A percentile compares a stretch with the other conserved stretches of the same genome.
Evolutionary conservation across 1,139 yeast species (phyloP).

Genomic region (Geotrichum phurueaensis): DNA sequence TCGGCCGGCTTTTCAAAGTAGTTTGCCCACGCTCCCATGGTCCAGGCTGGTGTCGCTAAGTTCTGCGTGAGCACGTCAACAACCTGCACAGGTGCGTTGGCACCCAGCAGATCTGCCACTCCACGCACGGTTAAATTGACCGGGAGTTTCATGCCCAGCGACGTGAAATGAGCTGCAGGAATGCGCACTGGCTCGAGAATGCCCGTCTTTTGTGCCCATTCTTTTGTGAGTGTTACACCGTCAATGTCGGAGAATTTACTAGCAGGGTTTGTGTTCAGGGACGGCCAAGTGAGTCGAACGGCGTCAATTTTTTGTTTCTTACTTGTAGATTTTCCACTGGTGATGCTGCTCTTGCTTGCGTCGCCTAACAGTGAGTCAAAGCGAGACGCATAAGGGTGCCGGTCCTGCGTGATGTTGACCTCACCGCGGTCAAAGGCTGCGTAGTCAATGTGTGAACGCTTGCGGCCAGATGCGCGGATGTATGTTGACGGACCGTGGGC

Average conservation of each 20-base stretch:
- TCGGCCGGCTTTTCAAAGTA: slow-evolving; percentile 49
- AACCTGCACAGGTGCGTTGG: slow-evolving; percentile 62
- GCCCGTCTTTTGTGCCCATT: slow-evolving; percentile 36
- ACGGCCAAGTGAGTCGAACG: slow-evolving; percentile 19
- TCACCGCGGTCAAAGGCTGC: slow-evolving; percentile 77
- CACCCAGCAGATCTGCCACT: slow-evolving; percentile 58
- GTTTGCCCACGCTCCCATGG: slow-evolving; percentile 65
- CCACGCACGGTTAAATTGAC: slow-evolving; percentile 46
- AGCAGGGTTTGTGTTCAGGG: slow-evolving; percentile 4
- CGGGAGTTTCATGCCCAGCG: slow-evolving; percentile 44
- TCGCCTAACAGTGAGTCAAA: slow-evolving; percentile 17
- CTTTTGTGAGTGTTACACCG: slow-evolving; percentile 38
- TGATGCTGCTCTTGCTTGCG: slow-evolving; percentile 22
- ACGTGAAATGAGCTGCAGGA: slow-evolving; percentile 30
- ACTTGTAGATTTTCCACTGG: neutral
- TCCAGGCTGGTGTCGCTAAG: slow-evolving; percentile 50
- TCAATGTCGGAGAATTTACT: slow-evolving; percentile 25
- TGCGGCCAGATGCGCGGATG: slow-evolving; percentile 54
- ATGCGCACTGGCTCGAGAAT: slow-evolving; percentile 40
- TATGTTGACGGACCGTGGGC: slow-evolving; percentile 49
- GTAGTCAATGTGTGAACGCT: slow-evolving; percentile 57
- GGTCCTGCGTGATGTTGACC: slow-evolving; percentile 40
- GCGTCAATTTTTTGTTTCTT: slow-evolving; percentile 5
- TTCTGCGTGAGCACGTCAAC: slow-evolving; percentile 88
- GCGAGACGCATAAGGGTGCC: slow-evolving; percentile 22